Percentiles rank a stretch among this genome's conserved stretches.
phyloP scores from a whole-genome alignment of 1,139 yeast genomes.

The Casaregolazyma suthepensis region DNA sequence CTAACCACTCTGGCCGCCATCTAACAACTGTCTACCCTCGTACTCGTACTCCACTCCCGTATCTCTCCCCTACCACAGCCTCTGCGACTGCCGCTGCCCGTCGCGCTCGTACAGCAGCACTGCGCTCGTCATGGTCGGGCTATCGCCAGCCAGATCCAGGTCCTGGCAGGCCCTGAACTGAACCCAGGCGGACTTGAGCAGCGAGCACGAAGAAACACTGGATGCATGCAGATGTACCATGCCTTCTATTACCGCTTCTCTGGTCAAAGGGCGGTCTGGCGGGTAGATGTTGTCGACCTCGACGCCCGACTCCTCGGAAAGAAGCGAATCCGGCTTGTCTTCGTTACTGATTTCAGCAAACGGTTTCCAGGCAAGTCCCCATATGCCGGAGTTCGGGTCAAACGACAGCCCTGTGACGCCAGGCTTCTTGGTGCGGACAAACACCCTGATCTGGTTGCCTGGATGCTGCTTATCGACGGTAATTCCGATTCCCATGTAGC shows the following conservation, averaged over 20 bases:
- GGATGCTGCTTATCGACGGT: slow-evolving; percentile 11
- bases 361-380: slow-evolving; percentile 8
- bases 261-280: neutral
- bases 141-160: slow-evolving; percentile 18
- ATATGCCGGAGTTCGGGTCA: neutral
- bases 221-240: slow-evolving; percentile 12
- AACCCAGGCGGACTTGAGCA: slow-evolving; percentile 12
- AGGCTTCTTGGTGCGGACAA: slow-evolving; percentile 17
- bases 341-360: slow-evolving; percentile 14
- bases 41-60: no score
- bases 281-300: slow-evolving; percentile 11
- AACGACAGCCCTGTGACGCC: slow-evolving; percentile 11
- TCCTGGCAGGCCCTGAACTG: slow-evolving; percentile 19
- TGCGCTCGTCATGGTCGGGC: slow-evolving; percentile 17
- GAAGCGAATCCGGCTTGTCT: slow-evolving; percentile 17
- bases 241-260: slow-evolving; percentile 22
- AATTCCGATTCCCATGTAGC: slow-evolving; percentile 18
- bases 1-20: no score
- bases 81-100: slow-evolving; percentile 9
- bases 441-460: slow-evolving; percentile 9
- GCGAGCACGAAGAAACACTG: slow-evolving; percentile 2
- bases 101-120: slow-evolving; percentile 8
- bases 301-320: slow-evolving; percentile 10
- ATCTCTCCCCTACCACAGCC: slow-evolving; percentile 15
- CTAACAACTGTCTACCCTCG: no score